Evolutionary conservation across 495 filamentous ascomycete genomes (phyloP).

Genomic region (Chaetomium fimeti): DNA sequence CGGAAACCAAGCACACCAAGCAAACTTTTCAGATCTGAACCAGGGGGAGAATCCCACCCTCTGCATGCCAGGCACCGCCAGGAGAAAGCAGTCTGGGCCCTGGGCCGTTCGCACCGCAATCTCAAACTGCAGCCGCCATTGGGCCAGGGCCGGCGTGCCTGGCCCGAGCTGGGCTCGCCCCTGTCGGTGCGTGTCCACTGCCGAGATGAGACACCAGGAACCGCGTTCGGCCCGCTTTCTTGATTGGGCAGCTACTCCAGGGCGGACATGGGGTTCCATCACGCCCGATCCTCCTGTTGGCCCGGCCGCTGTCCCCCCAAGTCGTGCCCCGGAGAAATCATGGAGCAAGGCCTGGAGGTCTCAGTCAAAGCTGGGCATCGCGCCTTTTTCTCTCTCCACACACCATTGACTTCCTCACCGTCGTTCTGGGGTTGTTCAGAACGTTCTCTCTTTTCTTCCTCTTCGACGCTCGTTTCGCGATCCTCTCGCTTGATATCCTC

Average conservation of each 20-base stretch:
- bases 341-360: slow-evolving; percentile 5
- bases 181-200: slow-evolving; percentile 20
- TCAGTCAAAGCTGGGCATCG: background rate
- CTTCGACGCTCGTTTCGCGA: slow-evolving; percentile 18
- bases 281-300: slow-evolving; percentile 10
- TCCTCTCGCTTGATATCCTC: background rate
- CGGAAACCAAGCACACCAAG: background rate
- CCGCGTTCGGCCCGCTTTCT: background rate
- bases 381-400: slow-evolving; percentile 8
- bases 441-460: slow-evolving; percentile 18
- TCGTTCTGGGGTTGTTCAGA: background rate
- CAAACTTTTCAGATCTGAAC: background rate
- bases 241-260: slow-evolving; percentile 24
- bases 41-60: background rate
- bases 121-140: slow-evolving; percentile 18
- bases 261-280: slow-evolving; percentile 2
- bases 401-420: slow-evolving; percentile 4
- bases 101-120: slow-evolving; percentile 9
- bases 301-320: background rate
- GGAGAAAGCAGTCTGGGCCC: background rate
- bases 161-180: slow-evolving; percentile 8
- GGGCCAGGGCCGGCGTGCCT: slow-evolving; percentile 14
- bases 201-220: slow-evolving; percentile 29
- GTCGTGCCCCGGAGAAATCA: slow-evolving; percentile 17
- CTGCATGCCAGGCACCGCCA: background rate